These are phyloP conservation scores for Colletotrichum horii DNA, from an alignment of 2,329 filamentous ascomycete genomes.

Conservation along the genomic window DNA sequence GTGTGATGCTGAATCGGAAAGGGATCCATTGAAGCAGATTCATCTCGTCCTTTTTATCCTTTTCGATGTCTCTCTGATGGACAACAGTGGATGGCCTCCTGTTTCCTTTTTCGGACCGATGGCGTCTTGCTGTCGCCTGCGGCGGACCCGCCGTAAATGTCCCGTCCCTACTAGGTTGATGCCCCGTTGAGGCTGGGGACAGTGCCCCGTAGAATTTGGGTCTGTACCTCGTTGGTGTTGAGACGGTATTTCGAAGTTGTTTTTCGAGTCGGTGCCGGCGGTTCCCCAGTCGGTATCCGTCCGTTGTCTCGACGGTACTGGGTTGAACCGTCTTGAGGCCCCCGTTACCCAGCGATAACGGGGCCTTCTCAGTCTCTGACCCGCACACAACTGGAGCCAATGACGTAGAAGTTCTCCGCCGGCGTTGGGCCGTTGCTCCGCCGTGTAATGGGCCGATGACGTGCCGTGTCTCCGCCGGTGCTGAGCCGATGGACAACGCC, in stretches of 20 bases:
- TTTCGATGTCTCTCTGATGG: background rate
- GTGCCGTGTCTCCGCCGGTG: conserved; percentile 19
- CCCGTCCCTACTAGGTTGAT: conserved; percentile 9
- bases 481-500: conserved; percentile 7
- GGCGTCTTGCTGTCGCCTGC: conserved; percentile 11
- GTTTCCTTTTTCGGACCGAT: conserved; percentile 19
- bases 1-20: background rate
- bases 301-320: conserved; percentile 18
- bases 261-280: conserved; percentile 12
- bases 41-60: conserved; percentile 18
- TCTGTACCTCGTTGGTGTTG: background rate
- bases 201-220: background rate
- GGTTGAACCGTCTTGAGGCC: conserved; percentile 10
- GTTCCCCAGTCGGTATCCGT: conserved; percentile 17
- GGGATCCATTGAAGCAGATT: background rate
- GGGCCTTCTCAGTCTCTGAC: background rate
- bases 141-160: conserved; percentile 18
- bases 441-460: conserved; percentile 18
- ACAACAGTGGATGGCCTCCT: background rate
- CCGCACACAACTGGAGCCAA: conserved; percentile 9
- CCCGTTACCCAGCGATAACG: conserved; percentile 9
- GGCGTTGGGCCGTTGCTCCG: conserved; percentile 12
- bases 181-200: conserved; percentile 5
- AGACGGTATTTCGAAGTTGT: background rate
- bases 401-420: conserved; percentile 21